Conservation (phyloP, 1,139 yeast species). For the Hyphopichia pseudoburtonii region DNA sequence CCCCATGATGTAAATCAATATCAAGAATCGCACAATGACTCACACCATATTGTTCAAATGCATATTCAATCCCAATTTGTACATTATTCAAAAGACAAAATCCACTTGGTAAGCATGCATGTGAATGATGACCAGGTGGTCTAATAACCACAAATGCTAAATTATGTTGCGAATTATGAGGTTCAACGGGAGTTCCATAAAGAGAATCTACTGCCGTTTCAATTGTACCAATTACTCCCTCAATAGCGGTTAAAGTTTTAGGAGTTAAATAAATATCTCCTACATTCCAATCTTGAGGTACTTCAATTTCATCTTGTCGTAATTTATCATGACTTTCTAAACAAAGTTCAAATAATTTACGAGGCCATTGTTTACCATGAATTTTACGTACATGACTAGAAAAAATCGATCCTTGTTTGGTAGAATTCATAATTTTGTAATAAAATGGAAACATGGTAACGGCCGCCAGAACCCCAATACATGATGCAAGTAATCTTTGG, state of each 20-base stretch:
- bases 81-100: constrained; percentile 82
- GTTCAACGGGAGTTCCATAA: constrained; percentile 24
- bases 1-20: constrained; percentile 90
- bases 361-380: constrained; percentile 80
- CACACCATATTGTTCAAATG: constrained; percentile 59
- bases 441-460: constrained; percentile 66
- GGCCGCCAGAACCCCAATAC: constrained; percentile 79
- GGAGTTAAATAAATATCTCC: constrained; percentile 80
- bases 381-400: constrained; percentile 65
- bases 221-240: constrained; percentile 78
- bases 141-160: constrained; percentile 71
- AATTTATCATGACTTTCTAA: constrained; percentile 57
- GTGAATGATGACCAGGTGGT: constrained; percentile 93
- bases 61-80: constrained; percentile 81
- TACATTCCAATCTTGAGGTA: constrained; percentile 79
- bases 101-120: constrained; percentile 82
- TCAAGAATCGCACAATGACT: constrained; percentile 84
- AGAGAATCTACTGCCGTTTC: constrained; percentile 70
- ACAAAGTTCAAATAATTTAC: constrained; percentile 58
- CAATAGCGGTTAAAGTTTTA: constrained; percentile 68
- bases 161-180: constrained; percentile 43
- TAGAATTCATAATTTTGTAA: constrained; percentile 53
- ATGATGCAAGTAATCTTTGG: constrained; percentile 71
- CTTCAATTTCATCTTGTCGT: constrained; percentile 60
- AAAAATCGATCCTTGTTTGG: constrained; percentile 46